Percentiles rank a stretch among this genome's conserved stretches.
Conservation (phyloP, 352 stramenopile genomes). For the Plasmopara halstedii region DNA sequence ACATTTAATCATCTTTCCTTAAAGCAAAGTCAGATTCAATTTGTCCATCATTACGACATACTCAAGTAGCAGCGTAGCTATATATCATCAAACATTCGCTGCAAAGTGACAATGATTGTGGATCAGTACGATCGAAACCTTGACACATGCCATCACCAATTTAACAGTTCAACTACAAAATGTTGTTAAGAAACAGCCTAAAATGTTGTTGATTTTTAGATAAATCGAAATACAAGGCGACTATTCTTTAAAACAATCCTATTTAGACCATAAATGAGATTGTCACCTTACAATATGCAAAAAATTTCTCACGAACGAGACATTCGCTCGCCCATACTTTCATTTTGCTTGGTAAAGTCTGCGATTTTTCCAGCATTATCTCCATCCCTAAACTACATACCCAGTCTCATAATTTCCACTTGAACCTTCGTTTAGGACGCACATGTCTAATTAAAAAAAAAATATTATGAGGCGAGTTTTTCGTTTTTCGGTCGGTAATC, state of each 20-base stretch:
- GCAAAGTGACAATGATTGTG: slow-evolving; percentile 83
- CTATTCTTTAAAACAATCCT: slow-evolving; percentile 20
- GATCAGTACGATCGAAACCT: slow-evolving; percentile 85
- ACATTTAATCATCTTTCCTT: too few relatives aligned
- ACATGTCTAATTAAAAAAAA: too few relatives aligned
- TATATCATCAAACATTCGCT: slow-evolving; percentile 78
- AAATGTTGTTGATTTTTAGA: slow-evolving; percentile 75
- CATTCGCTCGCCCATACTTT: slow-evolving; percentile 71
- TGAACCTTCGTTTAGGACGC: too few relatives aligned
- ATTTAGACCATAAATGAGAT: slow-evolving; percentile 58
- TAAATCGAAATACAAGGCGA: slow-evolving; percentile 22
- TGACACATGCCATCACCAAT: slow-evolving; percentile 83
- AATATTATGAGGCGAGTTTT: too few relatives aligned
- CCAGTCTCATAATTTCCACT: too few relatives aligned
- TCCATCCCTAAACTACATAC: slow-evolving; percentile 6
- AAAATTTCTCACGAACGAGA: slow-evolving; percentile 42
- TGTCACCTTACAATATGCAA: slow-evolving; percentile 67
- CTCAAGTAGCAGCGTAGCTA: too few relatives aligned
- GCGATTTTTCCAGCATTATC: neutral
- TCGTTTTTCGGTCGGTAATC: too few relatives aligned
- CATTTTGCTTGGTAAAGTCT: slow-evolving; percentile 63
- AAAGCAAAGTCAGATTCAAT: too few relatives aligned
- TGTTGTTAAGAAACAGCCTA: slow-evolving; percentile 86
- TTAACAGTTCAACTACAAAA: slow-evolving; percentile 90
- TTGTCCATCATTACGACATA: too few relatives aligned